Evolutionary conservation across 768 basidiomycete genomes (phyloP).

Genomic region (Dioszegia aurantiaca): DNA sequence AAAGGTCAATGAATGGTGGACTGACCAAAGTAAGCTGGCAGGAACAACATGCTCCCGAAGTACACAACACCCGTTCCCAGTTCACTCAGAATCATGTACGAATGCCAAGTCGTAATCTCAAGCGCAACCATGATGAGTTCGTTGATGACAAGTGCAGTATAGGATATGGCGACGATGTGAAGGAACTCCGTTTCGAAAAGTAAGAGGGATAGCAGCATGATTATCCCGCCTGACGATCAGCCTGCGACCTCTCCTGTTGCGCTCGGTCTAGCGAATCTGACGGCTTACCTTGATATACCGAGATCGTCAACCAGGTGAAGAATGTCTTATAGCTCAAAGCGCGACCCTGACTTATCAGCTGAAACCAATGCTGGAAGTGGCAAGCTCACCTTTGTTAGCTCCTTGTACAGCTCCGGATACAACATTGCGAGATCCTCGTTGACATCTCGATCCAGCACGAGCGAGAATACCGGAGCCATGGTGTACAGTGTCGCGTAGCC

Average conservation of each 20-base stretch:
- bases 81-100: constrained; percentile 91
- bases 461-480: constrained; percentile 97
- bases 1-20: constrained; percentile 10
- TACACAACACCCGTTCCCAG: constrained; percentile 85
- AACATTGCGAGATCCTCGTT: constrained; percentile 90
- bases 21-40: constrained; percentile 96
- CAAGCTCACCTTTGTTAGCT: constrained; percentile 76
- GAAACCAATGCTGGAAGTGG: constrained; percentile 19
- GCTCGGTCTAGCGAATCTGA: background rate
- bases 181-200: constrained; percentile 96
- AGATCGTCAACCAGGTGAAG: constrained; percentile 96
- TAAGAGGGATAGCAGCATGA: constrained; percentile 96
- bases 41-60: constrained; percentile 81
- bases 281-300: constrained; percentile 82
- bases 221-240: constrained; percentile 70
- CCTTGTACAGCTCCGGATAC: constrained; percentile 97
- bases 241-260: background rate
- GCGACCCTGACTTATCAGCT: constrained; percentile 64
- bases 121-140: constrained; percentile 98
- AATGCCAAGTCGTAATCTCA: constrained; percentile 97
- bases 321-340: constrained; percentile 96
- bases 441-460: constrained; percentile 92
- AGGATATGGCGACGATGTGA: constrained; percentile 97
- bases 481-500: constrained; percentile 96
- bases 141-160: constrained; percentile 90